Evolutionary conservation across 495 filamentous ascomycete genomes (phyloP).

Genomic region (Aspergillus affinis): DNA sequence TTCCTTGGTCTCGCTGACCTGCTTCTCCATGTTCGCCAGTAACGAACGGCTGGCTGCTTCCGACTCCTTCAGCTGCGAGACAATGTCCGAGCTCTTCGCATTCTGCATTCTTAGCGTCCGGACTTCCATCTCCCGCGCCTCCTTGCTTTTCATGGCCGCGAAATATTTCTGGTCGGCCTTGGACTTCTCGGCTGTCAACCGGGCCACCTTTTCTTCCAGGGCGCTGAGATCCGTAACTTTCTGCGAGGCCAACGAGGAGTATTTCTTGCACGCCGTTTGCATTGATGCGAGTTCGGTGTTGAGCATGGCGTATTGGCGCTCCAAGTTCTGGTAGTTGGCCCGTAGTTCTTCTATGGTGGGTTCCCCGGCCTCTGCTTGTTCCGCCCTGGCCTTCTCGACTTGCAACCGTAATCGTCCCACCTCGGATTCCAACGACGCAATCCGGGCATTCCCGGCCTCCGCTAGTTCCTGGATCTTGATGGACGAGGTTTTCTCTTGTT

Average conservation of each 20-base stretch:
- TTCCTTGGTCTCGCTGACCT: slow-evolving; percentile 76
- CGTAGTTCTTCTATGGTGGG: slow-evolving; percentile 67
- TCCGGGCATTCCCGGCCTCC: slow-evolving; percentile 69
- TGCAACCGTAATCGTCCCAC: slow-evolving; percentile 65
- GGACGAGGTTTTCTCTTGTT: slow-evolving; percentile 66
- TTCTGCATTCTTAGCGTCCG: slow-evolving; percentile 77
- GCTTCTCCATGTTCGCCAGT: slow-evolving; percentile 85
- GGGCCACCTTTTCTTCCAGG: slow-evolving; percentile 74
- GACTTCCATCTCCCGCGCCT: slow-evolving; percentile 74
- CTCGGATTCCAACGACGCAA: slow-evolving; percentile 78
- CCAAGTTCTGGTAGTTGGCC: slow-evolving; percentile 66
- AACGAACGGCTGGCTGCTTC: slow-evolving; percentile 61
- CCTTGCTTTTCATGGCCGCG: slow-evolving; percentile 88
- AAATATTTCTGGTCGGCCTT: slow-evolving; percentile 99
- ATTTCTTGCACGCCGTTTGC: slow-evolving; percentile 83
- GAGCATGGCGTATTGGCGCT: slow-evolving; percentile 77
- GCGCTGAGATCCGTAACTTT: slow-evolving; percentile 75
- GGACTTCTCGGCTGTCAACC: slow-evolving; percentile 80
- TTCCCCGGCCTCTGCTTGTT: slow-evolving; percentile 40
- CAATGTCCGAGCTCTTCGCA: slow-evolving; percentile 87
- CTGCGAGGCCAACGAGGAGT: slow-evolving; percentile 75
- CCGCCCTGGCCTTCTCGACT: slow-evolving; percentile 44
- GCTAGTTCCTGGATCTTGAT: slow-evolving; percentile 77
- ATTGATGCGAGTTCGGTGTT: slow-evolving; percentile 84
- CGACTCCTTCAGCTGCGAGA: slow-evolving; percentile 86